Base-by-base conservation (phyloP, 2,329 filamentous ascomycete genomes). In the Magnaporthiopsis rhizophila region DNA sequence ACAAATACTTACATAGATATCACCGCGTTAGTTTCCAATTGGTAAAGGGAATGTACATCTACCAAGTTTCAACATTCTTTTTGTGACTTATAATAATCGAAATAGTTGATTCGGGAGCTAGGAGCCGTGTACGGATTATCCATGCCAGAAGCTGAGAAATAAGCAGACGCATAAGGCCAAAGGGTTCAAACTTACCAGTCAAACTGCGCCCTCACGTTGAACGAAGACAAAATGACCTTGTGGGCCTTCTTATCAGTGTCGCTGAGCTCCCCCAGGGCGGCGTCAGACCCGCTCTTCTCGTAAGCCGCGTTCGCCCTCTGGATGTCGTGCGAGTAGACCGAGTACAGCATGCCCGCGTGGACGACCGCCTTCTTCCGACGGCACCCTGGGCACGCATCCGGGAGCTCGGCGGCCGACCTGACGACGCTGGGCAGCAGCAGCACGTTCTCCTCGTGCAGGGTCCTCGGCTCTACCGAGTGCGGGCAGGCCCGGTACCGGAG, bases 111-210 rank as follows among this genome's bases (percentile, higher is more conserved):
- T 36, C 11, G 11, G 3, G 9, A 36, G 34, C 11, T 13, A 30
- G 11, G 34, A 36, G 11, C 12, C 34, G 9, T 36, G 30, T 30
- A 30, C 4, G 4, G 3, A 30, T 30, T 30, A 30, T 30, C 30
- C 30, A 30, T 50, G 38, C 15, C 0, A 50, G 21, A 21, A 8
- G 38, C 15, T 0, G 18, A 18, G 15, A 6, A 50, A 13, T 3
- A 15, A 34, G 38, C 11, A 21, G 11, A 26, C 15, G 28, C 24
- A 6, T 4, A 18, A 38, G 6, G 13, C 3, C 3, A 36, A 30
- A 60, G 28, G n/a, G 28, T 34, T 18, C 3, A 60, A 60, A 62
- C 61, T 62, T 58, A 62, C 61, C 61, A 62, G 61, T 58, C 61
- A 32, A 62, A 58, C 61, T 62, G 61, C 3, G 30, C 53, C 21